Conservation (phyloP, 1,139 yeast species). For the Suhomyces atakaporum region DNA sequence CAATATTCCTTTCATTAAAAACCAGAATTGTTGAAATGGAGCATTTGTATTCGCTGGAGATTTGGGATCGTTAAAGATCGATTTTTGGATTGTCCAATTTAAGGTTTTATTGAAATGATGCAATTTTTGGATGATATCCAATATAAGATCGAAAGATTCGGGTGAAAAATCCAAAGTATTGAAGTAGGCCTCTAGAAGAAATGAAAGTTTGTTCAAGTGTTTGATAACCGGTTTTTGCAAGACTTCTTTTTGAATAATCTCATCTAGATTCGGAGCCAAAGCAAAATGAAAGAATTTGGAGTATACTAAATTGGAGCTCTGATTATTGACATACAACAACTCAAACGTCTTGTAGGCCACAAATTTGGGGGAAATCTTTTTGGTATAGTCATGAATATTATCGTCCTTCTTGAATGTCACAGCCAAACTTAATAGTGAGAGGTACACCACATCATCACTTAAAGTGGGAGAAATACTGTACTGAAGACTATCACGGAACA, state of each 20-base stretch:
- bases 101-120: constrained; percentile 31
- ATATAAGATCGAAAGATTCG: constrained; percentile 23
- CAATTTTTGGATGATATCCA: constrained; percentile 23
- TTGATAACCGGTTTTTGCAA: constrained; percentile 46
- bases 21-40: constrained; percentile 35
- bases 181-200: constrained; percentile 43
- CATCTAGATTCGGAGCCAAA: constrained; percentile 16
- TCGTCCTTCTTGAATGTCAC: constrained; percentile 27
- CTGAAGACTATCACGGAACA: constrained; percentile 30
- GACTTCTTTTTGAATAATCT: constrained; percentile 19
- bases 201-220: constrained; percentile 52
- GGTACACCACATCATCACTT: constrained; percentile 28
- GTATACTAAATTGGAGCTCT: constrained; percentile 18
- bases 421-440: constrained; percentile 40
- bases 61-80: constrained; percentile 24
- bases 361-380: constrained; percentile 25
- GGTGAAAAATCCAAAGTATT: constrained; percentile 21
- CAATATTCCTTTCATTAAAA: constrained; percentile 42
- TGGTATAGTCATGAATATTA: constrained; percentile 25
- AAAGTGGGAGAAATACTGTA: constrained; percentile 27
- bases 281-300: constrained; percentile 19
- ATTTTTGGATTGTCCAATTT: constrained; percentile 25
- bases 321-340: constrained; percentile 25
- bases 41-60: constrained; percentile 15
- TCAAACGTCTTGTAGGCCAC: constrained; percentile 25